Conservation (phyloP, 2,329 filamentous ascomycete genomes). For the Byssochlamys sp. region DNA sequence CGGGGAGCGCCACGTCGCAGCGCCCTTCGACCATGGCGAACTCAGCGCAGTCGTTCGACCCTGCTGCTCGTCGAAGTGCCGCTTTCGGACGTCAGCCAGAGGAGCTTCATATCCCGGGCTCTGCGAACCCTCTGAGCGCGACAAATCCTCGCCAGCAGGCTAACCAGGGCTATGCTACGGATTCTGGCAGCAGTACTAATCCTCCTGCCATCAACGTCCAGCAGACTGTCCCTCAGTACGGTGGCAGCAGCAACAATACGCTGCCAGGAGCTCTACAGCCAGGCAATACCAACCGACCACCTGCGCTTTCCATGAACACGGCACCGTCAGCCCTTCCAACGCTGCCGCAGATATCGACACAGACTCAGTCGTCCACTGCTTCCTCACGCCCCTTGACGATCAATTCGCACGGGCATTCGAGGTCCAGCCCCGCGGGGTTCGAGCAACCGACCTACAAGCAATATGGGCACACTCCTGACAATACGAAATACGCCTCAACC, state of each 20-base stretch:
- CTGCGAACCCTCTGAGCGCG: conserved; percentile 18
- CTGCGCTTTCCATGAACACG: conserved; percentile 45
- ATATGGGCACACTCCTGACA: conserved; percentile 56
- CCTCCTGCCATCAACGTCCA: conserved; percentile 52
- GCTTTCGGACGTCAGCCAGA: conserved; percentile 43
- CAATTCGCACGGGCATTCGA: conserved; percentile 66
- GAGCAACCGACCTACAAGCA: conserved; percentile 54
- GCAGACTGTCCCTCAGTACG: conserved; percentile 42
- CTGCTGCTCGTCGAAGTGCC: conserved; percentile 40
- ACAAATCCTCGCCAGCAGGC: conserved; percentile 34
- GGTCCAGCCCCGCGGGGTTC: conserved; percentile 66
- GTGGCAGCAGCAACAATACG: conserved; percentile 30
- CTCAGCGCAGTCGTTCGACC: conserved; percentile 40
- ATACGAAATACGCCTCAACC: conserved; percentile 53
- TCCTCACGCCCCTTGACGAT: conserved; percentile 57
- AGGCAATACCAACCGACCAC: conserved; percentile 43
- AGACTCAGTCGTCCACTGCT: conserved; percentile 42
- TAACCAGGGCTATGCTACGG: conserved; percentile 41
- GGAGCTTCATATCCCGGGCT: conserved; percentile 46
- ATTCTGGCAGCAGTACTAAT: conserved; percentile 36
- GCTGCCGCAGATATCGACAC: conserved; percentile 41
- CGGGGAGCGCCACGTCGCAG: conserved; percentile 1
- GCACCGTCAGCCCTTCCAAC: conserved; percentile 50
- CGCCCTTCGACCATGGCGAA: conserved; percentile 31
- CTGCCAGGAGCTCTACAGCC: conserved; percentile 55